These are phyloP conservation scores for Tephrocybe sp. DNA, from an alignment of 768 basidiomycete genomes.

Conservation along the genomic window DNA sequence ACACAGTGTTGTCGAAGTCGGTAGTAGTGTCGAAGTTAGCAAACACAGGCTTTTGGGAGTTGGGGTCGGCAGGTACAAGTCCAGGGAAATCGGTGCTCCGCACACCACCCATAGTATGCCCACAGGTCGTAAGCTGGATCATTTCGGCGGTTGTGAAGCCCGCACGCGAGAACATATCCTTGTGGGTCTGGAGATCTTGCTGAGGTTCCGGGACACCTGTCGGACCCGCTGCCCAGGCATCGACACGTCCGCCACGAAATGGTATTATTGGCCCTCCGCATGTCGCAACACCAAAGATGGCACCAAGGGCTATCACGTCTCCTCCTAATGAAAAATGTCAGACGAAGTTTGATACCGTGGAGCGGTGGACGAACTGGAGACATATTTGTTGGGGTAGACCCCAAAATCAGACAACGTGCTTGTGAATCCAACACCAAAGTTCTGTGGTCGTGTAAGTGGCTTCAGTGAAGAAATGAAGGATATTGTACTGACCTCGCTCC, in stretches of 20 bases:
- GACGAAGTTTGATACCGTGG: background rate
- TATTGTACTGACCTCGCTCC: constrained; percentile 34
- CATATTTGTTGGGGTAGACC: constrained; percentile 40
- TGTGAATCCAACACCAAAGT: constrained; percentile 47
- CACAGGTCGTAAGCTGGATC: constrained; percentile 51
- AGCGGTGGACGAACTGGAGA: constrained; percentile 36
- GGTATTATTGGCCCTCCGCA: constrained; percentile 50
- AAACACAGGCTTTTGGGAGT: constrained; percentile 29
- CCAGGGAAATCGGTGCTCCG: constrained; percentile 44
- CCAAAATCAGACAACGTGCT: constrained; percentile 42
- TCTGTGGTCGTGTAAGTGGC: constrained; percentile 27
- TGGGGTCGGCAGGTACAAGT: constrained; percentile 35
- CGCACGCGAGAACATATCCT: constrained; percentile 37
- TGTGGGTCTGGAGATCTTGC: constrained; percentile 37
- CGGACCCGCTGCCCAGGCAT: constrained; percentile 36
- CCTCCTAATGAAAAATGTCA: constrained; percentile 30
- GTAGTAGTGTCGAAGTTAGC: constrained; percentile 40
- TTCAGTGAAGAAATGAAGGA: background rate
- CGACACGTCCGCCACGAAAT: constrained; percentile 40
- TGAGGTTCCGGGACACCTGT: constrained; percentile 44
- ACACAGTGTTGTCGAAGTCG: constrained; percentile 45
- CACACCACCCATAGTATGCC: constrained; percentile 51
- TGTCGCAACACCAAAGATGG: constrained; percentile 34
- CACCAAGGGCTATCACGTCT: constrained; percentile 43
- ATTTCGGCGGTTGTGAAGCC: constrained; percentile 48